Evolutionary conservation across 1,139 yeast species (phyloP), one percentile per base, ranked within the genome.

Genomic region (Taphrina wiesneri): DNA sequence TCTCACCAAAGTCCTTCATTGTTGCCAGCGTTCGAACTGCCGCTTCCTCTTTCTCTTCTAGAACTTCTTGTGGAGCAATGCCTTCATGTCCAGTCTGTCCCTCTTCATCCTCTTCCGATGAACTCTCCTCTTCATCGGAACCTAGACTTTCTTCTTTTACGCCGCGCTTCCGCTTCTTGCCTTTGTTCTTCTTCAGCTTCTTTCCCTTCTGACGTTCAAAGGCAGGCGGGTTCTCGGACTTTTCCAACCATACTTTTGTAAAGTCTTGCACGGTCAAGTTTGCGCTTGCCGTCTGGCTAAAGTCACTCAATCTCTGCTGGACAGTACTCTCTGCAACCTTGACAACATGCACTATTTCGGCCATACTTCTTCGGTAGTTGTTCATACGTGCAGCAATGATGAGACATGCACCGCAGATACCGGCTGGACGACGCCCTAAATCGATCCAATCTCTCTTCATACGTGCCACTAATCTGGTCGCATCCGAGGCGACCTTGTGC

Each of bases 371-470:
- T 72, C 97, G 83, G 75, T 89, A 86, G 73, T 92, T 92, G 77
- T 93, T 93, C 98, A 93, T 93, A 76, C 99, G 83, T 2, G 97
- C 93, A 0, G 99, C 99, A 63, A 93, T 78, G 60, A 95, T 76
- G 1, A 93, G 82, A 76, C 98, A 91, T 0, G 99, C 99, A 32
- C 99, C 99, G 0, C 99, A 99, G 63, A 93, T 85, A 73, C 99
- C 99, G 0, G 99, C 98, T 0, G 99, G 99, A 69, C 99, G 82
- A 74, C 99, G 83, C 39, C 99, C 99, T 75, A 90, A 96, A 74
- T 87, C 89, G 70, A 93, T 88, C 97, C 98, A 93, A 75, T 93
- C 99, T 61, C 86, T 84, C 25, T 92, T 82, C 99, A 93, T 93
- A 72, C 97, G 81, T 73, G 86, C 90, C 0, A 96, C 96, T 43